Base-by-base conservation (phyloP, 2,329 filamentous ascomycete species). In the Neonectria hederae region DNA sequence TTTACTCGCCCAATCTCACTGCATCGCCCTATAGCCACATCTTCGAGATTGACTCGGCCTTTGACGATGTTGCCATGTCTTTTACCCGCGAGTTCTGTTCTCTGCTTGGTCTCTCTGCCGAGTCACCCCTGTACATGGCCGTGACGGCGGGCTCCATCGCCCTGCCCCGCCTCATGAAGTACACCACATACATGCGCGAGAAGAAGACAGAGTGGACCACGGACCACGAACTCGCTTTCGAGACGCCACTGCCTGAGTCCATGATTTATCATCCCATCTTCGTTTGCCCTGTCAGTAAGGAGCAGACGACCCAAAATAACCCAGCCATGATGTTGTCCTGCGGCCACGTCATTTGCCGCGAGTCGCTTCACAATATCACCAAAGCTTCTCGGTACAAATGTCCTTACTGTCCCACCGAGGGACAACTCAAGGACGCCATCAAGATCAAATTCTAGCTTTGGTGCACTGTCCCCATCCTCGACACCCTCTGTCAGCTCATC, bases 291-390 rank as follows among this genome's bases (percentile, higher is more conserved):
- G 96, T 99, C 5, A 94, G 91, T 73, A 98, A 98, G 78, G 96
- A 97, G 76, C 96, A 99, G 79, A 94, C 92, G 0, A 99, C 95
- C 0, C 94, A 97, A 74, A 82, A 86, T 24, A 99, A 99, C 77
- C 96, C 96, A 11, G 94, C 96, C 2, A 97, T 98, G 92, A 96
- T 97, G 87, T 89, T 99, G 75, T 92, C 93, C 0, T 99, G 96
- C 75, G 95, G 96, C 6, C 96, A 99, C 80, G 95, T 97, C 56
- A 90, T 99, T 64, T 94, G 94, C 19, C 87, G 90, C 68, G 94
- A 97, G 74, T 94, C 91, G 35, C 81, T 99, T 54, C 88, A 91
- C 65, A 90, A 89, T 74, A 84, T 98, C 45, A 90, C 90, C 59
- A 97, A 97, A 80, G 90, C 91, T 0, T 86, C 83, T 45, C 84